These are phyloP conservation scores for Neurospora sp. DNA, from an alignment of 495 filamentous ascomycete species.

Conservation along the genomic window DNA sequence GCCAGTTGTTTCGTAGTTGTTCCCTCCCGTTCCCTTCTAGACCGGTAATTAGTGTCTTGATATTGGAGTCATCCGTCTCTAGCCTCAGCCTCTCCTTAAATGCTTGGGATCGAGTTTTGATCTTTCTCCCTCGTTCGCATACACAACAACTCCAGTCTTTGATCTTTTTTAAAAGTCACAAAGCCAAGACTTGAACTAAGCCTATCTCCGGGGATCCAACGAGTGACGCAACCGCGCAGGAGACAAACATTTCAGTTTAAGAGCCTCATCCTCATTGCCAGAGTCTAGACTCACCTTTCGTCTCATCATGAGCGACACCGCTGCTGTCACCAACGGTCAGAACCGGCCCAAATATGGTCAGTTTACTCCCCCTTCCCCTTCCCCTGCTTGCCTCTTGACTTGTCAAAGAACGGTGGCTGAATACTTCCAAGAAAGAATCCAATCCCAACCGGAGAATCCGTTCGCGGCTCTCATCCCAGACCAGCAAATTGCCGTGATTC, in stretches of 20 bases:
- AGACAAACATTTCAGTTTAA: neutral
- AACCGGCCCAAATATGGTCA: slow-evolving; percentile 29
- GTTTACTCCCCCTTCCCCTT: slow-evolving; percentile 9
- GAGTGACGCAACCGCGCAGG: neutral
- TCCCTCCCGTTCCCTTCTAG: neutral
- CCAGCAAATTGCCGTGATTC: slow-evolving; percentile 75
- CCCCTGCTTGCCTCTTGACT: neutral
- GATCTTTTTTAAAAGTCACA: neutral
- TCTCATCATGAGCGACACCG: slow-evolving; percentile 9
- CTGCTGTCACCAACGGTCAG: slow-evolving; percentile 5
- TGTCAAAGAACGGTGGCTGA: slow-evolving; percentile 34
- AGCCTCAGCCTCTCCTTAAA: neutral
- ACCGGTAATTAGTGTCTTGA: neutral
- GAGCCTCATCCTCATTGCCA: neutral
- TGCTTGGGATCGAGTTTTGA: neutral
- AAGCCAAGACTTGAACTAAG: neutral
- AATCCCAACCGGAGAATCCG: slow-evolving; percentile 78
- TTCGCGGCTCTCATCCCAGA: slow-evolving; percentile 77
- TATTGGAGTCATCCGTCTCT: neutral
- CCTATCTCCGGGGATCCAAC: neutral
- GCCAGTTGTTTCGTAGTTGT: neutral
- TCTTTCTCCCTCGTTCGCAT: neutral
- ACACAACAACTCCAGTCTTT: neutral
- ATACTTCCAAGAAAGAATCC: slow-evolving; percentile 49
- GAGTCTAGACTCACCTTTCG: neutral